Percentiles rank a stretch among this genome's conserved stretches.
Evolutionary conservation across 768 basidiomycete genomes (phyloP).

Genomic region (Tulasnella calospora): DNA sequence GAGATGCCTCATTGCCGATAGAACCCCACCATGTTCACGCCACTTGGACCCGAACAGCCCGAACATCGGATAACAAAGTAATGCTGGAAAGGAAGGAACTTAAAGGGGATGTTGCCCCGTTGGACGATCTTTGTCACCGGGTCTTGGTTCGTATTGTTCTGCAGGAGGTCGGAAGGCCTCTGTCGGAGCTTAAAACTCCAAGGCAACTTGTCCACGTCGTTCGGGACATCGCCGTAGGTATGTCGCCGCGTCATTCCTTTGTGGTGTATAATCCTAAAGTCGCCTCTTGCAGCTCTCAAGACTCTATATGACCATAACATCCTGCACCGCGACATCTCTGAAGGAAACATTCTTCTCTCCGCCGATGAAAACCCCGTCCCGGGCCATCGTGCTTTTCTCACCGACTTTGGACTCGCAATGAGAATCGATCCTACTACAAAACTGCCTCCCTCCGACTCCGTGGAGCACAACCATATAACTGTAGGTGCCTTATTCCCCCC

Average conservation of each 20-base stretch:
- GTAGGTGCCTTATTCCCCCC: not conserved
- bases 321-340: conserved; percentile 11
- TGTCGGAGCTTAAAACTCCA: not conserved
- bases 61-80: no score
- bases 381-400: not conserved
- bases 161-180: not conserved
- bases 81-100: not conserved
- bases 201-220: not conserved
- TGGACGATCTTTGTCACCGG: not conserved
- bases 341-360: conserved; percentile 1
- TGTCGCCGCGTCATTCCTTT: not conserved
- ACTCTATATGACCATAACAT: not conserved
- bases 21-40: not conserved
- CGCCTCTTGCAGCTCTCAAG: not conserved
- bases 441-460: not conserved
- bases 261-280: not conserved
- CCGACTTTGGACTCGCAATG: not conserved
- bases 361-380: not conserved
- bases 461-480: not conserved
- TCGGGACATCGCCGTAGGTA: not conserved
- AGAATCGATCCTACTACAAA: not conserved
- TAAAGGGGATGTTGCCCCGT: no score
- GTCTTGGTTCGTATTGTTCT: conserved; percentile 8
- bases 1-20: not conserved
- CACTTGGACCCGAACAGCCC: not conserved